phyloP scores from a whole-genome alignment of 306 rosid genomes.

The Cucurbita maxima region DNA sequence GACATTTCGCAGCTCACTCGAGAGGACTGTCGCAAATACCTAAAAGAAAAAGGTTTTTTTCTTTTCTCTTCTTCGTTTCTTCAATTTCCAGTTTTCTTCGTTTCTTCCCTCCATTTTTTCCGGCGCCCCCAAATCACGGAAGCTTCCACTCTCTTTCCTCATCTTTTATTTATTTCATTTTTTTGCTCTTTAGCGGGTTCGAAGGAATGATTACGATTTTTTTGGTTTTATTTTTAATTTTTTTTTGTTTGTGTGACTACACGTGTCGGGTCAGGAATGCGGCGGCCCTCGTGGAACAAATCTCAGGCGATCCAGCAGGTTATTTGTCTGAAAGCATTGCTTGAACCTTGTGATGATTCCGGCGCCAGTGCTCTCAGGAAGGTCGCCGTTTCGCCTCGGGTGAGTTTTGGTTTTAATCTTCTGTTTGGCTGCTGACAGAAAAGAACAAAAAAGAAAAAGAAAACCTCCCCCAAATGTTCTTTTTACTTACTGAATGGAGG shows the following conservation, averaged over 20 bases:
- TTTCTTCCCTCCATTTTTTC: conserved; percentile 29
- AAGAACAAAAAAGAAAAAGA: not conserved
- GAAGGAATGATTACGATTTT: not conserved
- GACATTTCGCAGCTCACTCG: conserved; percentile 99
- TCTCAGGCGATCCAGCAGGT: conserved; percentile 99
- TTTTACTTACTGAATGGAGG: conserved; percentile 2
- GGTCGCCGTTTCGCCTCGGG: conserved; percentile 23
- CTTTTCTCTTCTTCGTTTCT: not conserved
- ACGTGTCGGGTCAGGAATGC: conserved; percentile 98
- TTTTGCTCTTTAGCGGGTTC: not conserved
- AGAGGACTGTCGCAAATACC: conserved; percentile 91
- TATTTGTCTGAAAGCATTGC: conserved; percentile 85
- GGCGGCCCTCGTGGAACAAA: conserved; percentile 99
- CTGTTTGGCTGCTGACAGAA: not conserved
- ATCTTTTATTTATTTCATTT: too few relatives aligned
- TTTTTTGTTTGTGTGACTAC: conserved; percentile 10
- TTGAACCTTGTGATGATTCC: conserved; percentile 63
- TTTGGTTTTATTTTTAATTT: not conserved
- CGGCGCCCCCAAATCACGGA: conserved; percentile 24
- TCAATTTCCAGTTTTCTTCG: conserved; percentile 18
- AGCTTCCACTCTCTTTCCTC: not conserved
- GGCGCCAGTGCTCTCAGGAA: conserved; percentile 34
- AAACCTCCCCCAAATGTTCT: not conserved
- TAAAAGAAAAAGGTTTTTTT: conserved; percentile 75
- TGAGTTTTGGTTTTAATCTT: not conserved